Conservation (phyloP, 768 basidiomycete genomes). For the Lactarius sp. region DNA sequence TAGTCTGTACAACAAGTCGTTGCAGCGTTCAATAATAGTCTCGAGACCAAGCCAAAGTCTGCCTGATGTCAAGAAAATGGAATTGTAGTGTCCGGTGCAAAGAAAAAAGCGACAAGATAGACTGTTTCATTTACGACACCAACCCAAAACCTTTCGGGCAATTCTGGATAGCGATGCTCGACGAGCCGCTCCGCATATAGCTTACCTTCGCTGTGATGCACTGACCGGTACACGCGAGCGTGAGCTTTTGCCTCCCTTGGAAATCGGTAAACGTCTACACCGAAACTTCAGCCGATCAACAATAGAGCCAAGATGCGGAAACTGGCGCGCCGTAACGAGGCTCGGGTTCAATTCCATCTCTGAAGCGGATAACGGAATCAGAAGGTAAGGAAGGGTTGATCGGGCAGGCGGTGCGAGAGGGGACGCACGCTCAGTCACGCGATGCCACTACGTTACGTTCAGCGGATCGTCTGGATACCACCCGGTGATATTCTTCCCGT, state of each 20-base stretch:
- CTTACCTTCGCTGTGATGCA: slow-evolving; percentile 68
- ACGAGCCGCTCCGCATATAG: slow-evolving; percentile 72
- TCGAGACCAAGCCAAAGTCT: too few species aligned
- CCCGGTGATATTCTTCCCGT: slow-evolving; percentile 47
- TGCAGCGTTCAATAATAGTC: too few species aligned
- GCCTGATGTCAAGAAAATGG: too few species aligned
- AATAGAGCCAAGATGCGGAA: background rate
- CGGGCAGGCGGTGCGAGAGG: background rate
- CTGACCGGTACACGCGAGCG: slow-evolving; percentile 51
- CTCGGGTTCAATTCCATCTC: slow-evolving; percentile 55
- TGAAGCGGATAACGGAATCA: slow-evolving; percentile 26
- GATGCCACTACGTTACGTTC: slow-evolving; percentile 83
- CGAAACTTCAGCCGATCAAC: background rate
- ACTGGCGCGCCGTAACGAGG: slow-evolving; percentile 46
- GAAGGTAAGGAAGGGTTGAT: background rate
- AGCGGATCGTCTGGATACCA: slow-evolving; percentile 64
- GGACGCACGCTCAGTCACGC: slow-evolving; percentile 63
- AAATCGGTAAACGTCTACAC: slow-evolving; percentile 57
- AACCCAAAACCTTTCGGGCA: slow-evolving; percentile 65
- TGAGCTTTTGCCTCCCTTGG: slow-evolving; percentile 61
- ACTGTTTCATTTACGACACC: slow-evolving; percentile 29
- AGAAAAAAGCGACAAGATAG: too few species aligned
- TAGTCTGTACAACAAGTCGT: too few species aligned
- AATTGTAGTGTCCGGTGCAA: too few species aligned
- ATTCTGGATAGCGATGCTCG: slow-evolving; percentile 52